Conservation (phyloP, 2,329 filamentous ascomycete genomes). For the Colletotrichum zoysiae region DNA sequence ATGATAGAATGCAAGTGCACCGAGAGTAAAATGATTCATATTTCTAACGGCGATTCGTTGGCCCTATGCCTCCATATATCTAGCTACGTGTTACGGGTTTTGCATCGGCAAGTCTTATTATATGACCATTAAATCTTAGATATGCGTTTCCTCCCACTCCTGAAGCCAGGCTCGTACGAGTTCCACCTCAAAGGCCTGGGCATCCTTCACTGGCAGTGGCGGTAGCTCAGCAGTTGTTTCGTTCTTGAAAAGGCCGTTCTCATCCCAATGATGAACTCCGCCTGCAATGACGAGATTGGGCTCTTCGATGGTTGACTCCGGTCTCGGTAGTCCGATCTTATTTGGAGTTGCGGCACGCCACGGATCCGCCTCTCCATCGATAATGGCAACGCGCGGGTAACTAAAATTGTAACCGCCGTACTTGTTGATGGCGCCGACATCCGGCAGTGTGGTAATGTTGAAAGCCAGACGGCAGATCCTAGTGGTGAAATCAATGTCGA, state of each 20-base stretch:
- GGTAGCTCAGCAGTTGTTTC: conserved; percentile 71
- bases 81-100: background rate
- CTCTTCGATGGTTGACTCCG: conserved; percentile 71
- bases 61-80: background rate
- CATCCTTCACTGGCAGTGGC: conserved; percentile 67
- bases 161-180: conserved; percentile 77
- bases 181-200: conserved; percentile 68
- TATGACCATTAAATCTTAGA: background rate
- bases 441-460: conserved; percentile 73
- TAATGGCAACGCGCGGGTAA: conserved; percentile 80
- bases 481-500: conserved; percentile 73
- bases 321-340: conserved; percentile 65
- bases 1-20: background rate
- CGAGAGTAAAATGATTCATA: background rate
- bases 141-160: conserved; percentile 61
- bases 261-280: conserved; percentile 86
- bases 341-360: conserved; percentile 83
- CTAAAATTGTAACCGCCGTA: conserved; percentile 80
- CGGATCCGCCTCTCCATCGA: conserved; percentile 84
- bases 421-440: conserved; percentile 78
- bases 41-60: background rate
- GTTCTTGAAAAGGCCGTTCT: conserved; percentile 74
- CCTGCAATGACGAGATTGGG: conserved; percentile 78
- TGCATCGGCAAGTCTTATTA: background rate
- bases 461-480: conserved; percentile 76